Conservation (phyloP, 2,329 filamentous ascomycete genomes). For the Fusarium irregulare region DNA sequence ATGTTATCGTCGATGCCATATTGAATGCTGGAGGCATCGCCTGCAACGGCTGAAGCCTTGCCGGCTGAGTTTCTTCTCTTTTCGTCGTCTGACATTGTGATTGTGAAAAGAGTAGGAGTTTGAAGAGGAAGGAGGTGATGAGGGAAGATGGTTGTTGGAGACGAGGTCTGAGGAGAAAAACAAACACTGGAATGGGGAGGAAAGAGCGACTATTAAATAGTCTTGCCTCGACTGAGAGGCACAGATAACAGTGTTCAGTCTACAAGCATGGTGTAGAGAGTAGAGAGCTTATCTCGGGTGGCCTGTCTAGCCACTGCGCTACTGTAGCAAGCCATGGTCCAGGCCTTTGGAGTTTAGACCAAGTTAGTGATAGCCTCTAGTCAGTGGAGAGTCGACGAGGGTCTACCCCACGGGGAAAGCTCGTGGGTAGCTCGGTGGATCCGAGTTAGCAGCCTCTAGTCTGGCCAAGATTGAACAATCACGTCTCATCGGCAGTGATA, state of each 20-base stretch:
- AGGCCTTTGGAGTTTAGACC: conserved; percentile 5
- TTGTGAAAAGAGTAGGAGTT: background rate
- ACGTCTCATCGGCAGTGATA: background rate
- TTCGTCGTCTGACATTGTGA: conserved; percentile 34
- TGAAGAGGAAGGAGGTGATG: background rate
- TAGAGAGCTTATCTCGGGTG: conserved; percentile 18
- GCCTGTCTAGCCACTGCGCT: background rate
- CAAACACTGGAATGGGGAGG: background rate
- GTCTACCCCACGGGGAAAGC: conserved; percentile 31
- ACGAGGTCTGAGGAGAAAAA: background rate
- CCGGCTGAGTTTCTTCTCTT: conserved; percentile 16
- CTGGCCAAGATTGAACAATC: background rate
- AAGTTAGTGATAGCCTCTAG: background rate
- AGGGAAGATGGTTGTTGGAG: background rate
- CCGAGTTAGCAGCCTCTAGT: conserved; percentile 2
- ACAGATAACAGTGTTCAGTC: conserved; percentile 13
- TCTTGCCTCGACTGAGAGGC: background rate
- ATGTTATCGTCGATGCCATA: conserved; percentile 8
- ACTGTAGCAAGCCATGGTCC: background rate
- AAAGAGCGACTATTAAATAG: conserved; percentile 21
- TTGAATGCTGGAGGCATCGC: conserved; percentile 19
- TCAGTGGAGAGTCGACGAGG: background rate
- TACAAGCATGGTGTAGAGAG: conserved; percentile 7
- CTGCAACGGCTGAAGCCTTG: conserved; percentile 15
- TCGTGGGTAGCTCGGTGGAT: conserved; percentile 14